These are phyloP conservation scores for Komagataella pastoris DNA, from an alignment of 805 yeast genomes.

Conservation along the genomic window DNA sequence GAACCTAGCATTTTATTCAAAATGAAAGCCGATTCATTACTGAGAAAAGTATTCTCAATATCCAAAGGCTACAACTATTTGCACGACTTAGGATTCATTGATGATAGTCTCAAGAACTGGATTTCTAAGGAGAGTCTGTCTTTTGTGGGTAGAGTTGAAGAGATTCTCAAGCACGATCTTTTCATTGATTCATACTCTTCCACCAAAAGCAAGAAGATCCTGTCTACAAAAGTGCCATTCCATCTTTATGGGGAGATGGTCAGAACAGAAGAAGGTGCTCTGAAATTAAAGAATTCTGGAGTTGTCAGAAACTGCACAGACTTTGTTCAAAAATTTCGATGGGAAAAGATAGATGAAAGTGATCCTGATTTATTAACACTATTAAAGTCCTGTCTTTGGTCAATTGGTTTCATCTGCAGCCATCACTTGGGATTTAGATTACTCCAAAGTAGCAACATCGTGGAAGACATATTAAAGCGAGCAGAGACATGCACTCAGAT, in stretches of 20 bases:
- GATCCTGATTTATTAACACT: neutral
- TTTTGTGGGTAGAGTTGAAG: neutral
- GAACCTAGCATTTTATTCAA: neutral
- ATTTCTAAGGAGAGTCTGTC: neutral
- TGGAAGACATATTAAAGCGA: constrained; percentile 39
- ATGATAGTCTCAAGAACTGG: constrained; percentile 34
- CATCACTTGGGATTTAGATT: constrained; percentile 54
- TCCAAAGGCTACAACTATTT: constrained; percentile 60
- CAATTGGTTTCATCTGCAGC: constrained; percentile 73
- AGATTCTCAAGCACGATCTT: constrained; percentile 1
- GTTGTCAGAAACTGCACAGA: neutral
- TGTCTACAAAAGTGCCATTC: constrained; percentile 25
- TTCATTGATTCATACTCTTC: constrained; percentile 1
- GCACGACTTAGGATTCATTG: constrained; percentile 43
- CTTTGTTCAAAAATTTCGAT: constrained; percentile 7
- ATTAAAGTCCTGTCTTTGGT: constrained; percentile 75
- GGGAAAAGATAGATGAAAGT: constrained; percentile 23
- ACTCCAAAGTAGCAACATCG: constrained; percentile 31
- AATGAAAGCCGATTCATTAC: constrained; percentile 26
- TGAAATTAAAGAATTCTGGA: neutral
- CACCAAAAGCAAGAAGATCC: too few relatives aligned
- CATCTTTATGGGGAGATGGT: constrained; percentile 77
- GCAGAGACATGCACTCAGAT: constrained; percentile 33
- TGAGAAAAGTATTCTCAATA: constrained; percentile 51
- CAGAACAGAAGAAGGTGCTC: constrained; percentile 61